Evolutionary conservation across 495 filamentous ascomycete species (phyloP).

Genomic region (Xeromyces bisporus): DNA sequence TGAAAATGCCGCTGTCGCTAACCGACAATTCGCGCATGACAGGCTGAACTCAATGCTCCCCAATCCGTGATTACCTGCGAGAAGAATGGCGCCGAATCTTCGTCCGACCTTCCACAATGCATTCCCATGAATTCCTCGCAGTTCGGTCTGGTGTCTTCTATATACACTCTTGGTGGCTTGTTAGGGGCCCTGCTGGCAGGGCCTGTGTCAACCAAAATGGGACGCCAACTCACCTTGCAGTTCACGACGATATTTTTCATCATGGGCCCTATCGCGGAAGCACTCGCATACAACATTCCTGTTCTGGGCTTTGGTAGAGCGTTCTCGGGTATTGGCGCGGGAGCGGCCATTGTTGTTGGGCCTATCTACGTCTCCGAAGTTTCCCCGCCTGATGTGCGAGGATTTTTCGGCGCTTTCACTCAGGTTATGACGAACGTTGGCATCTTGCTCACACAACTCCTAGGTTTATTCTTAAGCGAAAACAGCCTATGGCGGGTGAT

Average conservation of each 20-base stretch:
- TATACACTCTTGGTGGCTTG: conserved; percentile 84
- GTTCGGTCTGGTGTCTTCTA: conserved; percentile 69
- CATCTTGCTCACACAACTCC: conserved; percentile 63
- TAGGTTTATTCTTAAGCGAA: conserved; percentile 74
- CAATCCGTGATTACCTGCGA: conserved; percentile 77
- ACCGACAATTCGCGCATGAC: conserved; percentile 1
- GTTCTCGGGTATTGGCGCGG: conserved; percentile 67
- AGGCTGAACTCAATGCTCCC: conserved; percentile 93
- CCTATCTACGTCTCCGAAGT: conserved; percentile 92
- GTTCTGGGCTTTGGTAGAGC: conserved; percentile 57
- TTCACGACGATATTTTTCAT: conserved; percentile 59
- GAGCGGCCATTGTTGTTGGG: conserved; percentile 78
- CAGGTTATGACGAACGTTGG: conserved; percentile 92
- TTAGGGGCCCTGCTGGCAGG: conserved; percentile 65
- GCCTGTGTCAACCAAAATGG: conserved; percentile 51
- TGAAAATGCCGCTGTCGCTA: conserved; percentile 8
- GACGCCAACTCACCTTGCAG: conserved; percentile 55
- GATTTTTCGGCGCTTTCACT: conserved; percentile 80
- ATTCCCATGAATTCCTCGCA: conserved; percentile 62
- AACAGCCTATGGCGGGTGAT: conserved; percentile 70
- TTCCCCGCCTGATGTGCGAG: conserved; percentile 58
- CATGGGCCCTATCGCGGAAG: conserved; percentile 57
- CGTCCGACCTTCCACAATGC: conserved; percentile 45
- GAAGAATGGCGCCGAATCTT: conserved; percentile 36
- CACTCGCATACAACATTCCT: conserved; percentile 46